Evolutionary conservation across 805 yeast genomes (phyloP), one percentile per base, ranked within the genome.

Genomic region (Spathaspora passalidarum): DNA sequence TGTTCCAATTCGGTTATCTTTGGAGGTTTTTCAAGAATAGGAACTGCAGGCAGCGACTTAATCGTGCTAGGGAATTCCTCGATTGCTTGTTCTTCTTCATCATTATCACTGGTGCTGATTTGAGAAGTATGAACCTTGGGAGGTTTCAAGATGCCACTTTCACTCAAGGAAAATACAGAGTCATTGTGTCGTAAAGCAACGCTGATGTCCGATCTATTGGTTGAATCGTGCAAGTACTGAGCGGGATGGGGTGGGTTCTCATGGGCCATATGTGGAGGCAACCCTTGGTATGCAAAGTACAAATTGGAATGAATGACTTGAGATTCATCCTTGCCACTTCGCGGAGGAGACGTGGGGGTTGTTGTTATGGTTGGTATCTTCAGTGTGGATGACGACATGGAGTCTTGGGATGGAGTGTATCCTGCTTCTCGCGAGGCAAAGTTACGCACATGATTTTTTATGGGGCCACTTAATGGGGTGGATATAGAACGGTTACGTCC

Each of bases 211-310:
- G 56, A 56, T 32, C 53, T 49, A 16, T 29, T 41, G 11, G 19
- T 13, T 11, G 43, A 23, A 36, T 38, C 48, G 21, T 43, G 51
- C 18, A 43, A 35, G 26, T 32, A 34, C 18, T 10, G 21, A 17
- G 19, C 38, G 3, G 40, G 46, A 25, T 32, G 47, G 9, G 16
- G 48, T 29, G 10, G 32, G 11, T 44, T 26, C 2, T 11, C 13
- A 14, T 29, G 8, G 17, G 41, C 42, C 63, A 70, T 45, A 52
- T 80, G 84, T 2, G 81, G 81, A 3, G 85, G 84, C 8, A 76
- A 57, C 1, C 85, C 84, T 52, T 80, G 84, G 53, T 76, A 79
- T 4, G 74, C 76, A 60, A 80, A 80, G 57, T 80, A 80, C 19
- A 79, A 76, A 56, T 73, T 79, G 13, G 70, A 63, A 18, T 52